A percentile compares a stretch with the other conserved stretches of the same genome.
phyloP scores from a whole-genome alignment of 78 protist genomes.

The Dictyostelium brefeldianum region DNA sequence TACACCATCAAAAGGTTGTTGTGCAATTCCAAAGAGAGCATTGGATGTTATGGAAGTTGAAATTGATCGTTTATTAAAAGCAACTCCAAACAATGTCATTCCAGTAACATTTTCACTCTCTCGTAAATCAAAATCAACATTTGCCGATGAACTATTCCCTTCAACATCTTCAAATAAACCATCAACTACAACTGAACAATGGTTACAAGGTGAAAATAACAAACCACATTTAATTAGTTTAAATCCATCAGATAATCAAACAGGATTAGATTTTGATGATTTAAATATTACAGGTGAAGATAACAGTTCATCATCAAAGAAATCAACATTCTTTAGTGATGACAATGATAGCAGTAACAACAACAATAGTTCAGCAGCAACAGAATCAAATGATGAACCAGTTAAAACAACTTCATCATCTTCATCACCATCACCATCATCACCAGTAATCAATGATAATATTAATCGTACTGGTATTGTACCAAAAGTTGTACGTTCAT shows the following conservation, averaged over 20 bases:
- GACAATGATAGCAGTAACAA: not conserved
- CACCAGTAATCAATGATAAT: slow-evolving; percentile 14
- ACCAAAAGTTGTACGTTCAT: slow-evolving; percentile 77
- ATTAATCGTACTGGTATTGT: slow-evolving; percentile 66
- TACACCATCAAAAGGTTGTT: slow-evolving; percentile 92
- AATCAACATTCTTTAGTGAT: not conserved
- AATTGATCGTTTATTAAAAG: slow-evolving; percentile 53
- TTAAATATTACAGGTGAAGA: not conserved
- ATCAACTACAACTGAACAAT: slow-evolving; percentile 41
- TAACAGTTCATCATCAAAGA: not conserved
- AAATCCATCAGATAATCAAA: slow-evolving; percentile 36
- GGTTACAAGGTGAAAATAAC: slow-evolving; percentile 66
- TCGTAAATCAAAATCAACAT: slow-evolving; percentile 50
- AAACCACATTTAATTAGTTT: slow-evolving; percentile 44
- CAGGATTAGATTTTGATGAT: not conserved
- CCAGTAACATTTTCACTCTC: slow-evolving; percentile 78
- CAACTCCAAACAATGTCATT: slow-evolving; percentile 63
- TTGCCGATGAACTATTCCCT: slow-evolving; percentile 81
- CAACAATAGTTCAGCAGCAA: not conserved
- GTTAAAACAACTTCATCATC: not conserved
- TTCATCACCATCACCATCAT: not conserved
- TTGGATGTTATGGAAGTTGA: slow-evolving; percentile 84
- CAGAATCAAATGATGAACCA: not conserved
- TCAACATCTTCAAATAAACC: slow-evolving; percentile 28
- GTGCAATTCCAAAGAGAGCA: slow-evolving; percentile 93